Base-by-base conservation (phyloP, 148 eudicot species). In the Talinum fruticosum region DNA sequence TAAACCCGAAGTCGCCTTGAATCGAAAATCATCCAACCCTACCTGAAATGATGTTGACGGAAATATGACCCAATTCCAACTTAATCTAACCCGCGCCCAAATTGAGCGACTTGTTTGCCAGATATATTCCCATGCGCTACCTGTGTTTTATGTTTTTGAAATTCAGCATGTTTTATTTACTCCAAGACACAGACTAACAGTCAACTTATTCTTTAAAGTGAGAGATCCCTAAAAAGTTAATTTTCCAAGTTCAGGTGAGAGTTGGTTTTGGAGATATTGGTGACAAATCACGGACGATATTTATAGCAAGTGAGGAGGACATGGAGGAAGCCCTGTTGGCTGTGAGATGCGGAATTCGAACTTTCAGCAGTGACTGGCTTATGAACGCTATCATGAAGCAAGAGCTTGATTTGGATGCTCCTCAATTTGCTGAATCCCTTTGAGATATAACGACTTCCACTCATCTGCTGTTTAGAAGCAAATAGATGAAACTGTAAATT, bases 381-480 rank as follows among this genome's bases (percentile, higher is more conserved):
- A 92, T 92, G 95, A 90, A 75, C 84, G 92, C 95, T 78, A 83
- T 94, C 62, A 87, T 94, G 98, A 94, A 75, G 81, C 98, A 94
- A 89, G 95, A 92, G 73, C 93, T 94, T 21, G 97, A 92, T 75
- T 75, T 90, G 82, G 95, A 90, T 35, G 97, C 95, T 41, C 90
- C 97, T 71, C 95, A 89, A 85, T 94, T 94, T 89, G 98, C 93
- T 21, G 98, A 90, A 83, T 92, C 95, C 70, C 97, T 94, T 38
- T 94, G 82, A 83, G 23, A 59, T 45, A 4, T 26, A 36, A 21
- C n/a, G 16, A 71, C 59, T 41, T 67, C 71, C 41, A 4, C 64
- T 24, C 12, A 30, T 18, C 29, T 10, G 69, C 14, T 51, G 36
- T 68, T 47, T 47, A 35, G 76, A 37, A 81, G 54, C 36, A 33